A percentile compares a stretch with the other conserved stretches of the same genome.
Evolutionary conservation across 1,284 basidiomycete species (phyloP).

Genomic region (Cryptococcus sp.): DNA sequence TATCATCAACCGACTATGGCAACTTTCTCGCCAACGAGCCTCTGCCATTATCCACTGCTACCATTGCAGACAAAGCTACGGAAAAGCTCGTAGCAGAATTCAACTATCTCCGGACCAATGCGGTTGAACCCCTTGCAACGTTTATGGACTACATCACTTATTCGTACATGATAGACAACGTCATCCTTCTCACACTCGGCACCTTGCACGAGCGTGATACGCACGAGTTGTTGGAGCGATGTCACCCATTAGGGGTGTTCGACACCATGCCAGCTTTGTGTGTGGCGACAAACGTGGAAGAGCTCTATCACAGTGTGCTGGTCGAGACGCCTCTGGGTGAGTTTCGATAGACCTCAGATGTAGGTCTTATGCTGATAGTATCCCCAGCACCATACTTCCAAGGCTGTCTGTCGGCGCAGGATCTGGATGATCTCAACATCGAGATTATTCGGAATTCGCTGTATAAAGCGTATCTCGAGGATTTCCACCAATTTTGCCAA

Average conservation of each 20-base stretch:
- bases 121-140: slow-evolving; percentile 84
- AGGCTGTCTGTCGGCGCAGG: slow-evolving; percentile 89
- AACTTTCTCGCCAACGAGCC: slow-evolving; percentile 98
- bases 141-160: slow-evolving; percentile 98
- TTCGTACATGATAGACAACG: slow-evolving; percentile 99
- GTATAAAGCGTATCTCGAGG: slow-evolving; percentile 98
- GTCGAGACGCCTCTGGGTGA: slow-evolving; percentile 95
- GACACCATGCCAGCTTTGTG: slow-evolving; percentile 99
- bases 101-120: slow-evolving; percentile 88
- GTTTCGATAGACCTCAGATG: slow-evolving; percentile 28
- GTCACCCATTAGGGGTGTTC: slow-evolving; percentile 95
- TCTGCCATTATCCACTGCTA: slow-evolving; percentile 89
- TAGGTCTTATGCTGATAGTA: not conserved
- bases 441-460: slow-evolving; percentile 99
- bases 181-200: slow-evolving; percentile 95
- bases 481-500: slow-evolving; percentile 84
- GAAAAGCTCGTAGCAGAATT: slow-evolving; percentile 95
- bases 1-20: slow-evolving; percentile 96
- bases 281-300: slow-evolving; percentile 98
- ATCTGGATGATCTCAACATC: slow-evolving; percentile 98
- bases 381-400: slow-evolving; percentile 90
- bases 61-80: slow-evolving; percentile 93
- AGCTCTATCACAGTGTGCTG: slow-evolving; percentile 93
- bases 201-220: slow-evolving; percentile 97
- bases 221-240: slow-evolving; percentile 92